Evolutionary conservation across 2,329 filamentous ascomycete species (phyloP).

Genomic region (Claviceps spartinae): DNA sequence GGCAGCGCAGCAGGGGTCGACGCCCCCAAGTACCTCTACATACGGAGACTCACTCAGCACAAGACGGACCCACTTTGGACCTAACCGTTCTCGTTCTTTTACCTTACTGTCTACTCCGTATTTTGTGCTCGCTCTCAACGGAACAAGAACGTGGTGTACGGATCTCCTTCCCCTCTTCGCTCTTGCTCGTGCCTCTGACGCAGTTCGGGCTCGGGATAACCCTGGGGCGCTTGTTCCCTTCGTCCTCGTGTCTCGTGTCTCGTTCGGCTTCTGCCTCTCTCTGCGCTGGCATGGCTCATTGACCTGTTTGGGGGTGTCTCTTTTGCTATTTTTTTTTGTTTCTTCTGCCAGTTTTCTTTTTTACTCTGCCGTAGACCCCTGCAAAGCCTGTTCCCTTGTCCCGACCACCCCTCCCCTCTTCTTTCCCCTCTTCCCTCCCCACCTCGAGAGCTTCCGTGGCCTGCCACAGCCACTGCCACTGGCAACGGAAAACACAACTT

Average conservation of each 20-base stretch:
- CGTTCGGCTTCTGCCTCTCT: background rate
- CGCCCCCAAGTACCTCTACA: conserved; percentile 4
- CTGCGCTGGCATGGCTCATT: background rate
- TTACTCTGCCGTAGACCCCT: background rate
- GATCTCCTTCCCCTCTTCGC: background rate
- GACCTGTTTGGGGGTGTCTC: background rate
- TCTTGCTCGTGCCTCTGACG: background rate
- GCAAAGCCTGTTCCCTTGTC: background rate
- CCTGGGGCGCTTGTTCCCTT: background rate
- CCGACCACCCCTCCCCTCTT: background rate
- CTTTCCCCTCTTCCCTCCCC: background rate
- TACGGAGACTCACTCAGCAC: background rate
- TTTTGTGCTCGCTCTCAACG: background rate
- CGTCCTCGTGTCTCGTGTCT: background rate
- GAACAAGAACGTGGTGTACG: background rate
- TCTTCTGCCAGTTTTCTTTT: background rate
- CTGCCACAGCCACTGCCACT: background rate
- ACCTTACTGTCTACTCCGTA: background rate
- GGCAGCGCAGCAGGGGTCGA: background rate
- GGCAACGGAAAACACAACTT: background rate
- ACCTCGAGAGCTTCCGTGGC: background rate
- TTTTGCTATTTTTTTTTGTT: background rate
- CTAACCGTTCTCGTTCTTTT: background rate
- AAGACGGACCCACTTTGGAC: background rate
- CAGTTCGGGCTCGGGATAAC: background rate